These are phyloP conservation scores for Rhizopus delemar DNA, from an alignment of 371 early-diverging fungal genomes.

Conservation along the genomic window DNA sequence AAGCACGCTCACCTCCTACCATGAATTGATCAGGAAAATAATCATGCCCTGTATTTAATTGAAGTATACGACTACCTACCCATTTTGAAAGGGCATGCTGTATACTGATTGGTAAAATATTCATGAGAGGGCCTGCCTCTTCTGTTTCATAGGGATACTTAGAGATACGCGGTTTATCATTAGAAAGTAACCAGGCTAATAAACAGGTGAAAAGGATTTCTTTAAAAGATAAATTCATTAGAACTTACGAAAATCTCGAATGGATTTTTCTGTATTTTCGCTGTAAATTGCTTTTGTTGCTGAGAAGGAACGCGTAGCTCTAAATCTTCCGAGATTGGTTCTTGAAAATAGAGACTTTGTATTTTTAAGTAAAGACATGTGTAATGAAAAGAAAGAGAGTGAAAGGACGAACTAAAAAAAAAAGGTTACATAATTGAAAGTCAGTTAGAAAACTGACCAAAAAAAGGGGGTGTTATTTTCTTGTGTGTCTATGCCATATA, in stretches of 20 bases:
- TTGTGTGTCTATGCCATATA: neutral
- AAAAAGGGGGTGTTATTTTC: too few relatives aligned
- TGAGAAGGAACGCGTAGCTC: neutral
- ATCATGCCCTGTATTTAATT: slow-evolving; percentile 51
- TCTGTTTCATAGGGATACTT: slow-evolving; percentile 54
- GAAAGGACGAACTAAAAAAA: neutral
- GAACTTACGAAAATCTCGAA: slow-evolving; percentile 23
- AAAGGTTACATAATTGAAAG: neutral
- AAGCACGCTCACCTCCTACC: slow-evolving; percentile 51
- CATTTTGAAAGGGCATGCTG: slow-evolving; percentile 52
- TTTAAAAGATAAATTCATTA: slow-evolving; percentile 1
- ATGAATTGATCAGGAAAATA: slow-evolving; percentile 66
- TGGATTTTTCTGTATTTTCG: neutral
- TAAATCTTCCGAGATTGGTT: neutral
- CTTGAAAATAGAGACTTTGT: neutral
- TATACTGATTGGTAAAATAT: slow-evolving; percentile 43
- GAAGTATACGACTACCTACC: slow-evolving; percentile 49
- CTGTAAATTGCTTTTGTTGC: too few relatives aligned
- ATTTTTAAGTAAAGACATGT: too few relatives aligned
- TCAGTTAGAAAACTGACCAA: neutral
- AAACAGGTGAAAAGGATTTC: neutral
- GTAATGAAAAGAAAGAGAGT: neutral
- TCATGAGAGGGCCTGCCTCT: slow-evolving; percentile 37
- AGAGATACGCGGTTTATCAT: slow-evolving; percentile 49
- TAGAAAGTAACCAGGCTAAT: slow-evolving; percentile 55